Conservation (phyloP, 495 filamentous ascomycete genomes). For the Endocarpon pusillum region DNA sequence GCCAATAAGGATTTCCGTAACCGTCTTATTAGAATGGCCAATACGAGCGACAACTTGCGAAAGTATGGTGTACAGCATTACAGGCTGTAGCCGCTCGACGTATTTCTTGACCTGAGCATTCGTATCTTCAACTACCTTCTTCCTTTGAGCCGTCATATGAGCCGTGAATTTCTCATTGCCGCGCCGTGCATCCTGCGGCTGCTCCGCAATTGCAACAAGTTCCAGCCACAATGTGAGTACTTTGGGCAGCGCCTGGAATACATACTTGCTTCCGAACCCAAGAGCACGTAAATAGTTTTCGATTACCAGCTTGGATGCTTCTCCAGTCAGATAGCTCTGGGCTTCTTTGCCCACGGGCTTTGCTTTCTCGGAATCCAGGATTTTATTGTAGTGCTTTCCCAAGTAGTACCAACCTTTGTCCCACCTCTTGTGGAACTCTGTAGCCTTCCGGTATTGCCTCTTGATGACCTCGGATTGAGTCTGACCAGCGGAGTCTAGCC, state of each 20-base stretch:
- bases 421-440: constrained; percentile 46
- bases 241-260: constrained; percentile 82
- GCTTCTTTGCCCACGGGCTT: constrained; percentile 51
- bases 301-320: constrained; percentile 73
- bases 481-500: constrained; percentile 84
- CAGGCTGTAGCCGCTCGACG: constrained; percentile 58
- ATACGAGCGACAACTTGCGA: constrained; percentile 88
- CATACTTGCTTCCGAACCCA: constrained; percentile 77
- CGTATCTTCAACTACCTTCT: constrained; percentile 48
- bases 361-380: constrained; percentile 72
- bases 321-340: constrained; percentile 45
- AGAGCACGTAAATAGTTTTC: constrained; percentile 85
- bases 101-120: constrained; percentile 60
- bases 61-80: constrained; percentile 79
- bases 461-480: constrained; percentile 64
- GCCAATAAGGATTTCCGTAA: constrained; percentile 53
- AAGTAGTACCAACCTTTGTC: constrained; percentile 96
- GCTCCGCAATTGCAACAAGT: constrained; percentile 56
- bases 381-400: constrained; percentile 92
- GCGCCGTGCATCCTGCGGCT: constrained; percentile 47
- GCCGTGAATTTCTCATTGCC: constrained; percentile 44
- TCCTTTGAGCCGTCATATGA: constrained; percentile 37
- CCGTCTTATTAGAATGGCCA: constrained; percentile 58
- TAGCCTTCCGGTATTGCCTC: constrained; percentile 59
- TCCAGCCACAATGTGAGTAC: constrained; percentile 89